Base-by-base conservation (phyloP, 1,284 basidiomycete genomes). In the Rhodotorula mucilaginosa region DNA sequence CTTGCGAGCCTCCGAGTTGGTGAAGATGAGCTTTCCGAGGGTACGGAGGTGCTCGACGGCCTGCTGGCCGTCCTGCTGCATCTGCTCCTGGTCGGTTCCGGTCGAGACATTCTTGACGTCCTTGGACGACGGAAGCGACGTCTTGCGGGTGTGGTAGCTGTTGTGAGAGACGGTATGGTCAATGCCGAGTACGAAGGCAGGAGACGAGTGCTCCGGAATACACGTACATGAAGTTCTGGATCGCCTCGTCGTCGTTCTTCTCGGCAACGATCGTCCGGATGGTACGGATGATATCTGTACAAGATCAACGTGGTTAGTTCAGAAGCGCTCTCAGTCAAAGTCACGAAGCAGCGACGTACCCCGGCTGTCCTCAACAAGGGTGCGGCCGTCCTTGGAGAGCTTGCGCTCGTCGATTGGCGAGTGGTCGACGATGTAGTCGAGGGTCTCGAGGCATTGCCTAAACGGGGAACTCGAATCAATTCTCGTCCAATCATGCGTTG, bases 1-100 rank as follows among this genome's bases (percentile, higher is more conserved):
- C 82, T 97, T 97, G 79, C 93, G 90, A 52, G 91, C 89, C 83
- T 97, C 94, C 1, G 89, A 89, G 83, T 96, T 97, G 80, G 93
- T 95, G 75, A 92, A 84, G 78, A 97, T 85, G 76, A 97, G 89
- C 70, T 80, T 80, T 59, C 74, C 79, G 62, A 97, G 86, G 0
- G 92, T 93, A 74, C 92, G 89, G n/a, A 97, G 85, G 81, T 97
- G 91, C 68, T 86, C 85, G 59, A 89, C 86, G 23, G 92, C 93
- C 57, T 86, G 80, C 69, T 88, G 82, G 62, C 85, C 84, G 67
- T 94, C 90, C 34, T 82, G 79, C 70, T 85, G 83, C 13, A 83
- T 83, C 78, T 89, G 89, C 2, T 85, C 83, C 70, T 85, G 84
- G 74, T 86, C 84, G 51, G 87, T 84, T 46, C 87, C 85, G 15